Conservation (phyloP, 768 basidiomycete species). For the Termitomyces sp. region DNA sequence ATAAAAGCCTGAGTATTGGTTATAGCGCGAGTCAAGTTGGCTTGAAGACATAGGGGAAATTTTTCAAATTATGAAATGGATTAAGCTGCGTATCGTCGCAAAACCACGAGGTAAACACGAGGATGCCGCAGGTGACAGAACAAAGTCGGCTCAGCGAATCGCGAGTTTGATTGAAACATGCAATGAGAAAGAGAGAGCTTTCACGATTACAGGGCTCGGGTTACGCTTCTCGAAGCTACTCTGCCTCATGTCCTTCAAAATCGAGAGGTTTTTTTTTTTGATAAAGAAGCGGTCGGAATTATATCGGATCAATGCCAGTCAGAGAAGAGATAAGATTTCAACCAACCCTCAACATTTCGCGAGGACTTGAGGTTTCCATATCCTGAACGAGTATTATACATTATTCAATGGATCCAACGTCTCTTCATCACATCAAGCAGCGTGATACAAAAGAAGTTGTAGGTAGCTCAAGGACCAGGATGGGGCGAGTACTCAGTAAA, state of each 20-base stretch:
- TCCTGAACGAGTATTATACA: background rate
- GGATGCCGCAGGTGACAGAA: background rate
- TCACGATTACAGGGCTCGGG: background rate
- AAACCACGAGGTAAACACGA: background rate
- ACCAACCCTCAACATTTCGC: too few species aligned
- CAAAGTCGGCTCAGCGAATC: background rate
- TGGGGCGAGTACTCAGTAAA: background rate
- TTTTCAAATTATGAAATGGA: background rate
- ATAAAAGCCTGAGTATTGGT: slow-evolving; percentile 25
- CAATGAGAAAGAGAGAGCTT: background rate
- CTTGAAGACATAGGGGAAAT: background rate
- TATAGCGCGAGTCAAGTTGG: background rate
- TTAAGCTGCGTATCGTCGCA: background rate
- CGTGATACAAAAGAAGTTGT: background rate
- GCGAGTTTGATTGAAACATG: background rate
- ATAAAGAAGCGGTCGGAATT: background rate
- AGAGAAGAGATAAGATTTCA: background rate
- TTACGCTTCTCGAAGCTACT: background rate
- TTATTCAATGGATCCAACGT: background rate
- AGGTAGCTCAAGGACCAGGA: too few species aligned
- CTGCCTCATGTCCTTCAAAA: background rate
- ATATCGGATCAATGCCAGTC: background rate
- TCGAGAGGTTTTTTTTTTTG: background rate
- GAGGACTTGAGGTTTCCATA: too few species aligned
- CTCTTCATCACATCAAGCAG: background rate